Evolutionary conservation across 2,329 filamentous ascomycete genomes (phyloP), one percentile per base, ranked within the genome.

Genomic region (Cladosporium sp.): DNA sequence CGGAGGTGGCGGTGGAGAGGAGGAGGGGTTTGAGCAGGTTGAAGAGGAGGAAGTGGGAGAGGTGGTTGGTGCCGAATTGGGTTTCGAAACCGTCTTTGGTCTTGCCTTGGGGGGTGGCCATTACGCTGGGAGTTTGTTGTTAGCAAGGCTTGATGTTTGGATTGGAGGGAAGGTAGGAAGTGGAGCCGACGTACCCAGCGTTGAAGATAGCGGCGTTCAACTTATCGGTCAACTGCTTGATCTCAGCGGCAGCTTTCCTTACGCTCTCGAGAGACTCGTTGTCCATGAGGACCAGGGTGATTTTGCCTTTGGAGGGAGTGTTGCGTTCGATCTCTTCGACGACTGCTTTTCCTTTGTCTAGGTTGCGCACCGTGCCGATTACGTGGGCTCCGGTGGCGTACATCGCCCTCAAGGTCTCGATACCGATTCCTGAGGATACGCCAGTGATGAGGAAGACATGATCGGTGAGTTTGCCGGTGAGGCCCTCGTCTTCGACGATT

Each of bases 11-110:
- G 10, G 77, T 77, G 0, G 75, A 68, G 0, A 85, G 71, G 6
- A 86, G 73, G 0, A 77, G 72, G 0, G 77, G 72, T 26, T 81
- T 81, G 21, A 87, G 75, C 0, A 85, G 78, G n/a, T 83, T 76
- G 66, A 84, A 82, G 23, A 87, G 77, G 0, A 86, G 76, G 74
- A 86, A 87, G 66, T 85, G 83, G 10, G 76, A 79, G 0, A 88
- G 74, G 69, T 87, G 80, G 71, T 87, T 87, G 7, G 79, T 81
- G 25, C 78, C 83, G 66, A 87, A 81, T 66, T 86, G 84, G 0
- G 70, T 70, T 70, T 87, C 84, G 67, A 80, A 81, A 21, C 82
- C 82, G 61, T 85, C 82, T 18, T 68, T 67, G 3, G 80, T 84
- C 58, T 72, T 67, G 69, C 70, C 18, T 58, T 78, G 65, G 21